These are phyloP conservation scores for Trichoderma virens DNA, from an alignment of 495 filamentous ascomycete species.

Conservation along the genomic window DNA sequence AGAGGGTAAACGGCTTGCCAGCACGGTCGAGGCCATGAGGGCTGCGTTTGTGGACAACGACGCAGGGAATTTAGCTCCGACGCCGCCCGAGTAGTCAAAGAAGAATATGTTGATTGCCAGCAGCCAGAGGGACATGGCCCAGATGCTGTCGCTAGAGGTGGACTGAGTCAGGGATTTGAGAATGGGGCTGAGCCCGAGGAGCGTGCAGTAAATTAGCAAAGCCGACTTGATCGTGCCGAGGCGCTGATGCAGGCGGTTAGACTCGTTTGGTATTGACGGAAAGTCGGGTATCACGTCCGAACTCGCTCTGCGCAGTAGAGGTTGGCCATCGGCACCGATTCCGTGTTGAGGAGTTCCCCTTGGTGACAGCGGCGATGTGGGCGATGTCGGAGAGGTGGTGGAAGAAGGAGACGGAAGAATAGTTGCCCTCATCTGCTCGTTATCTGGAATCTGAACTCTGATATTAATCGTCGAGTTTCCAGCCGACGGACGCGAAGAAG, in stretches of 20 bases:
- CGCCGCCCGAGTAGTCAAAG: conserved; percentile 76
- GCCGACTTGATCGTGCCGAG: conserved; percentile 69
- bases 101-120: conserved; percentile 94
- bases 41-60: conserved; percentile 87
- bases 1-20: conserved; percentile 77
- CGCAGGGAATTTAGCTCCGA: conserved; percentile 59
- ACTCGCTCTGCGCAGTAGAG: conserved; percentile 9
- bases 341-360: not conserved
- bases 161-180: conserved; percentile 89
- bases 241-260: conserved; percentile 29
- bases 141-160: conserved; percentile 85
- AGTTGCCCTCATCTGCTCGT: not conserved
- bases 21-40: conserved; percentile 80
- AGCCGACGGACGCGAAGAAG: conserved; percentile 21
- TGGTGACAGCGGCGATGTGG: not conserved
- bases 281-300: not conserved
- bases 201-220: conserved; percentile 81
- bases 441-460: not conserved
- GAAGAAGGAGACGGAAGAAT: not conserved
- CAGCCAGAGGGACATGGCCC: conserved; percentile 91
- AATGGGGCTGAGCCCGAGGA: conserved; percentile 87
- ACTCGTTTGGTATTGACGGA: conserved; percentile 17
- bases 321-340: conserved; percentile 8
- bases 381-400: not conserved
- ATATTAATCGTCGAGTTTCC: conserved; percentile 32